Base-by-base conservation (phyloP, 148 eudicot species). In the Persicaria tinctoria region DNA sequence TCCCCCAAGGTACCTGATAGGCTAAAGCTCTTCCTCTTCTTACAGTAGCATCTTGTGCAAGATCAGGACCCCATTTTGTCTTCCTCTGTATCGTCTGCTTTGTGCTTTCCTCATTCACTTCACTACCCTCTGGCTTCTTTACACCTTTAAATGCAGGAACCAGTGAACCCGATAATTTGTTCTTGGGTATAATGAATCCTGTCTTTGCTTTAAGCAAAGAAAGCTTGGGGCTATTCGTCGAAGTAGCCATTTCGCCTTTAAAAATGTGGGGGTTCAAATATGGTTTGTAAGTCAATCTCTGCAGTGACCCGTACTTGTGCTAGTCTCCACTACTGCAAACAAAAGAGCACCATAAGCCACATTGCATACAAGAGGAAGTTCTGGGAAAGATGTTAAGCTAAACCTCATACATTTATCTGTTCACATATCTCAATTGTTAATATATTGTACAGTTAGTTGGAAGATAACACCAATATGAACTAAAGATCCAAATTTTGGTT, bases 141-240 rank as follows among this genome's bases (percentile, higher is more conserved):
- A 63, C 75, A 51, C 85, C 95, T 68, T 85, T 88, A 74, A 81
- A 84, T 62, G 80, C 76, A 75, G 97, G 97, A 68, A 91, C 90
- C 76, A 94, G 80, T 20, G 98, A 94, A 44, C 98, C 96, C n/a
- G 97, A 90, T 73, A 94, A 78, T 80, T 94, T 91, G 83, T 94
- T 94, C 82, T 91, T 94, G 8, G 98, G 97, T 82, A 94, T 94
- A 75, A 94, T 89, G 86, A 94, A 94, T 73, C 96, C 98, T 53
- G 88, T 78, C 81, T 90, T 94, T 44, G 82, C 86, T 75, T 87
- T 87, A 80, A 94, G 87, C 89, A 84, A 83, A 3, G 97, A 88
- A 17, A 83, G 79, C 84, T 86, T 87, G 60, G 89, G 75, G 76
- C 77, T 78, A 80, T 79, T 80, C 20, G 82, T 74, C 74, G 91